A percentile compares a stretch with the other conserved stretches of the same genome.
Conservation (phyloP, 31 red algal genomes). For the Endocladia muricata region DNA sequence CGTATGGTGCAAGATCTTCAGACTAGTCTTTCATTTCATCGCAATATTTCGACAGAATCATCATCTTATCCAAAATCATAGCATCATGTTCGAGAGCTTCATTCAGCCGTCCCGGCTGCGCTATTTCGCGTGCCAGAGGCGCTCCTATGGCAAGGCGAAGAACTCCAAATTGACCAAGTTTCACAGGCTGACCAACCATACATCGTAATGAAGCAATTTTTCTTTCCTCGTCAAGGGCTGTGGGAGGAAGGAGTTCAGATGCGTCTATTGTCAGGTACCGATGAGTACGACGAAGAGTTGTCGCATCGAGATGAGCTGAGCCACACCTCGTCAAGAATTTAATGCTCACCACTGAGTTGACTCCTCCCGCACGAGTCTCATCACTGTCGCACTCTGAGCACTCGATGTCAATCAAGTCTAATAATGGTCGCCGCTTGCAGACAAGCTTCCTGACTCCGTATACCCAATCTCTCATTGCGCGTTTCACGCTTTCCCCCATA, state of each 20-base stretch:
- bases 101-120: slow-evolving; percentile 29
- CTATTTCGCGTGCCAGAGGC: slow-evolving; percentile 59
- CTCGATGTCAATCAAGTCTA: slow-evolving; percentile 62
- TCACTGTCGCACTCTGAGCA: slow-evolving; percentile 39
- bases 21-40: slow-evolving; percentile 32
- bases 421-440: slow-evolving; percentile 34
- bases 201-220: slow-evolving; percentile 30
- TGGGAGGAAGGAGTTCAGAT: slow-evolving; percentile 29
- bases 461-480: slow-evolving; percentile 53
- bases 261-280: slow-evolving; percentile 54
- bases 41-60: slow-evolving; percentile 41
- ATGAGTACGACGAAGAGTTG: slow-evolving; percentile 44
- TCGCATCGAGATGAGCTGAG: slow-evolving; percentile 21
- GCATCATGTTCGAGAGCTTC: slow-evolving; percentile 44
- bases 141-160: slow-evolving; percentile 76
- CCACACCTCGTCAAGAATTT: slow-evolving; percentile 59
- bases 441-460: slow-evolving; percentile 36
- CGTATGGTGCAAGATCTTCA: too few species aligned
- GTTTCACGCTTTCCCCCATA: slow-evolving; percentile 30
- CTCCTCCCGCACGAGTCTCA: slow-evolving; percentile 35
- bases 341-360: slow-evolving; percentile 64
- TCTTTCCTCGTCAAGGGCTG: slow-evolving; percentile 35
- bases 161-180: slow-evolving; percentile 50
- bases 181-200: slow-evolving; percentile 86
- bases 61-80: slow-evolving; percentile 67